Evolutionary conservation across 2,329 filamentous ascomycete genomes (phyloP).

Genomic region (Purpureocillium takamizusanense): DNA sequence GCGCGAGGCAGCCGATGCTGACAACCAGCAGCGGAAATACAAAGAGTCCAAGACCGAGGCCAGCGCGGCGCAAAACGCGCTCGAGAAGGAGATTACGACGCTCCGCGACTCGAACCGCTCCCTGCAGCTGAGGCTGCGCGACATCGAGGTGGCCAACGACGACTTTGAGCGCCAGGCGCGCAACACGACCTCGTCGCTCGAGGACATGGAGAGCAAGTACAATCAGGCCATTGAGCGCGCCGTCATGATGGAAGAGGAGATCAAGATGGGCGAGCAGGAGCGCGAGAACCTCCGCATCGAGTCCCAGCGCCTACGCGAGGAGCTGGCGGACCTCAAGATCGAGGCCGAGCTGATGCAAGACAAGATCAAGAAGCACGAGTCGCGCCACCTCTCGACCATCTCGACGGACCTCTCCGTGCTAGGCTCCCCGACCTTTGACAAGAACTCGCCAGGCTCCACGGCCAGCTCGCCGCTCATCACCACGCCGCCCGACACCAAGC

Average conservation of each 20-base stretch:
- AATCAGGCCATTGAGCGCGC: constrained; percentile 86
- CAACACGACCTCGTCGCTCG: constrained; percentile 89
- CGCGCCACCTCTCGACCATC: constrained; percentile 48
- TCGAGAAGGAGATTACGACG: constrained; percentile 94
- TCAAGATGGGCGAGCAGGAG: constrained; percentile 85
- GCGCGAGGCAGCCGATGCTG: not conserved
- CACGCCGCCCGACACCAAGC: constrained; percentile 70
- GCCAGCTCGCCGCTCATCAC: constrained; percentile 83
- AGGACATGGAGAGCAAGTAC: constrained; percentile 95
- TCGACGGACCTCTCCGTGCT: constrained; percentile 54
- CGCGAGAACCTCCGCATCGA: constrained; percentile 84
- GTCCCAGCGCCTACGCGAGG: constrained; percentile 78
- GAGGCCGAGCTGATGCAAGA: constrained; percentile 91
- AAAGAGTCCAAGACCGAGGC: constrained; percentile 89
- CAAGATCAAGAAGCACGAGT: constrained; percentile 70
- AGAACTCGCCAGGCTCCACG: constrained; percentile 72
- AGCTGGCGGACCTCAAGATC: constrained; percentile 86
- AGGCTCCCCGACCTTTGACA: constrained; percentile 65
- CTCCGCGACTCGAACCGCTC: constrained; percentile 78
- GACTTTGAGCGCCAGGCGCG: constrained; percentile 95
- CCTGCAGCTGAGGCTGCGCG: constrained; percentile 74
- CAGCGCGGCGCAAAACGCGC: constrained; percentile 68
- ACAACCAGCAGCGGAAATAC: constrained; percentile 67
- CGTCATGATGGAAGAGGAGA: constrained; percentile 92
- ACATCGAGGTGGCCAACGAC: constrained; percentile 97